These are phyloP conservation scores for Solanum virginianum DNA, from an alignment of 257 asterid species.

Conservation along the genomic window DNA sequence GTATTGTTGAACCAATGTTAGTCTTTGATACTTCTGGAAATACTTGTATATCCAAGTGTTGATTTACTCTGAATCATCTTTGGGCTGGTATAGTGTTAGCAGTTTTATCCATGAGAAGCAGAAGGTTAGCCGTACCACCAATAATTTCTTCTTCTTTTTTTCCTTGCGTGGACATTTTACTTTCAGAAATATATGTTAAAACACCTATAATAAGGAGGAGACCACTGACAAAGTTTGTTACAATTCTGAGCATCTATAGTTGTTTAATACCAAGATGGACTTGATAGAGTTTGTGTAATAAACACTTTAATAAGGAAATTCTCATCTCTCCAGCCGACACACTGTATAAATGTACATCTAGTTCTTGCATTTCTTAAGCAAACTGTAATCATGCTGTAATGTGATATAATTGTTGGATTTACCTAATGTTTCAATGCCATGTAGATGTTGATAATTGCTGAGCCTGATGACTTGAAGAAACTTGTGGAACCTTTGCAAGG, in stretches of 20 bases:
- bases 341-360: background rate
- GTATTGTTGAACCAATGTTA: background rate
- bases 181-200: background rate
- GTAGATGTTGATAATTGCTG: slow-evolving; percentile 78
- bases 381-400: background rate
- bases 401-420: background rate
- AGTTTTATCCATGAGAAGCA: background rate
- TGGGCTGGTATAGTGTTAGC: background rate
- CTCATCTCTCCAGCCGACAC: background rate
- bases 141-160: background rate
- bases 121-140: background rate
- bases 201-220: background rate
- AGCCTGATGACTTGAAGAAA: slow-evolving; percentile 44
- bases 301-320: background rate
- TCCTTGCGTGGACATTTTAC: background rate
- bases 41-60: background rate
- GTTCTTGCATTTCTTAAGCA: background rate
- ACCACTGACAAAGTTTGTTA: background rate
- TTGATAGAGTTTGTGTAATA: background rate
- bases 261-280: background rate
- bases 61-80: background rate
- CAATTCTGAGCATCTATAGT: background rate
- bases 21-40: background rate
- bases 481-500: slow-evolving; percentile 53
- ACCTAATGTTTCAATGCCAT: slow-evolving; percentile 2